phyloP scores from a whole-genome alignment of 495 filamentous ascomycete genomes.

The Hypoxylon fragiforme region DNA sequence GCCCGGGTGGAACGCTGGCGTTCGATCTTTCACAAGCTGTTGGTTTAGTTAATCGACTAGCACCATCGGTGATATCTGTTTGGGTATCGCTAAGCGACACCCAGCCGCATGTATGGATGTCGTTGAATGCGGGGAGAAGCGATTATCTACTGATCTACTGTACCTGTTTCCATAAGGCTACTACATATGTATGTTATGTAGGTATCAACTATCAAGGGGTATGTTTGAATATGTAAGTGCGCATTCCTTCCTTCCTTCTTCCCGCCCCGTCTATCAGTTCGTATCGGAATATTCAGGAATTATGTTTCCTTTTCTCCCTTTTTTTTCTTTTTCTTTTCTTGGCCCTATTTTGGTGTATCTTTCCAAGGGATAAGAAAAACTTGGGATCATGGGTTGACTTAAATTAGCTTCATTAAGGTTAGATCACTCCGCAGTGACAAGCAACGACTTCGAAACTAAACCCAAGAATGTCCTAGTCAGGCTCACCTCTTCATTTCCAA shows the following conservation, averaged over 20 bases:
- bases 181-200: too few species aligned
- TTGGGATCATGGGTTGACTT: slow-evolving; percentile 12
- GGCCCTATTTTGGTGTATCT: slow-evolving; percentile 4
- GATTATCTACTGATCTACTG: not conserved
- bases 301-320: not conserved
- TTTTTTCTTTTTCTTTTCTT: too few species aligned
- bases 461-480: slow-evolving; percentile 24
- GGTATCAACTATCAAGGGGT: too few species aligned
- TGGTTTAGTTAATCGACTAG: slow-evolving; percentile 3
- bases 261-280: too few species aligned
- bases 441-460: slow-evolving; percentile 22
- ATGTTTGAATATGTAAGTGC: too few species aligned
- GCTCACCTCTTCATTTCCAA: slow-evolving; percentile 21
- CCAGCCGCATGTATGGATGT: not conserved
- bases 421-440: slow-evolving; percentile 26
- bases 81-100: slow-evolving; percentile 10
- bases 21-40: not conserved
- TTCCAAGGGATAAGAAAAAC: slow-evolving; percentile 3
- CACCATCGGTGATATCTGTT: slow-evolving; percentile 1
- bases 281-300: slow-evolving; percentile 14
- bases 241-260: too few species aligned
- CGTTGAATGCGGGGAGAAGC: slow-evolving; percentile 10
- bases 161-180: too few species aligned
- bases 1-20: not conserved
- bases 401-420: slow-evolving; percentile 22